Conservation (phyloP, 306 rosid genomes). For the Lotus japonicus region DNA sequence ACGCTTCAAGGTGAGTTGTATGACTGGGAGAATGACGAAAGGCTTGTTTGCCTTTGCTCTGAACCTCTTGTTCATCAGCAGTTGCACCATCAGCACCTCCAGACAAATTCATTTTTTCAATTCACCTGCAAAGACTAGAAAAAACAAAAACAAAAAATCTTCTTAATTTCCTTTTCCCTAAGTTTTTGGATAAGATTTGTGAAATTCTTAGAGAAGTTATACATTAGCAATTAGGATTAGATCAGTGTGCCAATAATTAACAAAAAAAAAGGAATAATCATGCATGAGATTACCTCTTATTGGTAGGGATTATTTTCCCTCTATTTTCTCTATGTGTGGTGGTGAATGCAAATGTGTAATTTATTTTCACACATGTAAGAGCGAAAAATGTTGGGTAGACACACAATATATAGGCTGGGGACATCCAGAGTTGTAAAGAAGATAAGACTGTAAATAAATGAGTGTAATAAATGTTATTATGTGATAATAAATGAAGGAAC, state of each 20-base stretch:
- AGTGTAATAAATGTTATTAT: too few relatives aligned
- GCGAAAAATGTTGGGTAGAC: too few relatives aligned
- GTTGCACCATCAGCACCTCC: slow-evolving; percentile 1
- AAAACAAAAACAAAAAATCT: too few relatives aligned
- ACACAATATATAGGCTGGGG: too few relatives aligned
- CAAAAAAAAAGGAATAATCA: neutral
- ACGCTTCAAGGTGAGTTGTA: slow-evolving; percentile 57
- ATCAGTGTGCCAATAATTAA: neutral
- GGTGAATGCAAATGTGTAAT: neutral
- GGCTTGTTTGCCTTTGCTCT: slow-evolving; percentile 13
- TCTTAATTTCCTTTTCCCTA: neutral
- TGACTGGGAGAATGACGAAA: slow-evolving; percentile 42
- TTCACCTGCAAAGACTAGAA: neutral
- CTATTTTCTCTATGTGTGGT: neutral
- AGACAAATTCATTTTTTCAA: slow-evolving; percentile 28
- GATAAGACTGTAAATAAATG: too few relatives aligned
- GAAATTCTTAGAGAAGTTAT: neutral
- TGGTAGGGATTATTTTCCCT: neutral
- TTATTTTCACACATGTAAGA: neutral
- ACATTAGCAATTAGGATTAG: neutral
- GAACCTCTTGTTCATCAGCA: slow-evolving; percentile 32
- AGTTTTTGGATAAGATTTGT: neutral
- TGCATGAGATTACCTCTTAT: neutral
- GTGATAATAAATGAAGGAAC: too few relatives aligned
- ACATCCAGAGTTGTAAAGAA: too few relatives aligned